Base-by-base conservation (phyloP, 2,329 filamentous ascomycete genomes). In the Hypoxylon sp. region DNA sequence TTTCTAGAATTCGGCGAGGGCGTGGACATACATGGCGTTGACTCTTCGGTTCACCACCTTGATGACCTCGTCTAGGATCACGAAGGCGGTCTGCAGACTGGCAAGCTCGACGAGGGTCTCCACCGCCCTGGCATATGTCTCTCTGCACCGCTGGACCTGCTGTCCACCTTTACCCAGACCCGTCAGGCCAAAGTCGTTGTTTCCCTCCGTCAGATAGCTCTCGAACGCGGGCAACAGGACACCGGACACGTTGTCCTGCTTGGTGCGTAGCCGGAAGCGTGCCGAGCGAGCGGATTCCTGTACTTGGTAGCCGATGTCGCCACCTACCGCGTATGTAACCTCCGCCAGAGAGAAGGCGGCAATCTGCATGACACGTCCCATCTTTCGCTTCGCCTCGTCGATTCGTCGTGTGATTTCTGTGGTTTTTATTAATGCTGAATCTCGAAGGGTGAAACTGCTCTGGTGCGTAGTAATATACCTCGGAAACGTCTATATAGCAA, bases 291-390 rank as follows among this genome's bases (percentile, higher is more conserved):
- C 94, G 1, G 91, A 96, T 73, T 99, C 94, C 70, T 97, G 92
- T 62, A 99, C 90, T 76, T 99, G 94, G 75, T 96, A 99, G 56
- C 89, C 89, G 65, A 99, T 96, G 67, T 96, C 90, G 66, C 93
- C 91, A 57, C 94, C 94, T 19, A 97, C 91, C 17, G 94, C 94
- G 68, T 99, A 99, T 37, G 91, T 96, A 48, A 99, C 94, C 76
- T 97, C 94, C 53, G 94, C 94, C 12, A 99, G 82, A 31, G 93
- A 97, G 76, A 99, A 97, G 34, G 94, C 92, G 29, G 94, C 94
- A 68, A 99, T 96, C 73, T 97, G 93, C 94, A 99, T 99, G 26
- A 99, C 94, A 23, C 93, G 85, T 50, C 94, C 94, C 93, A 99
- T 99, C 79, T 99, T 99, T 65, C 92, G 89, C 76, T 99, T 99